Evolutionary conservation across 2,329 filamentous ascomycete genomes (phyloP).

Genomic region (Daldinia sp.): DNA sequence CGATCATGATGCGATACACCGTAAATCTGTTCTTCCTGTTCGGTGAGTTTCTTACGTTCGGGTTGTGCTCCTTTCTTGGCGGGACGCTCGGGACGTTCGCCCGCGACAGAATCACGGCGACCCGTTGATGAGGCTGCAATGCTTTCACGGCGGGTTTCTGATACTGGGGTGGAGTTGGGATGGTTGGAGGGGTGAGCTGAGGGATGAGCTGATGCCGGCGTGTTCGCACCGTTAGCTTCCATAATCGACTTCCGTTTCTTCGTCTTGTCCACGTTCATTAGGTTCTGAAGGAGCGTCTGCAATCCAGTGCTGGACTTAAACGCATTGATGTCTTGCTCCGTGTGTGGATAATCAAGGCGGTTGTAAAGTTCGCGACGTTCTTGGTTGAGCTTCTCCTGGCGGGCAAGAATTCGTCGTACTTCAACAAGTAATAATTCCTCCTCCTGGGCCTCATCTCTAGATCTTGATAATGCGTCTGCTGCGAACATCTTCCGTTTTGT

Average conservation of each 20-base stretch:
- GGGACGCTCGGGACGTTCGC: constrained; percentile 56
- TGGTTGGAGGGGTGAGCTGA: constrained; percentile 42
- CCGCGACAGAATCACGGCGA: constrained; percentile 61
- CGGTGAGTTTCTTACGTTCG: constrained; percentile 76
- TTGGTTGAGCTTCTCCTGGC: constrained; percentile 86
- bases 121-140: constrained; percentile 60
- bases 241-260: constrained; percentile 84
- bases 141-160: constrained; percentile 65
- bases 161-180: constrained; percentile 54
- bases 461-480: constrained; percentile 80
- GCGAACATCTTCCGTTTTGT: constrained; percentile 86
- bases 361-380: constrained; percentile 89
- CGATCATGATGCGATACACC: constrained; percentile 89
- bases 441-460: constrained; percentile 89
- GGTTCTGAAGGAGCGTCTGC: constrained; percentile 81
- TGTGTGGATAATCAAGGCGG: constrained; percentile 83
- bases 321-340: constrained; percentile 76
- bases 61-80: constrained; percentile 65
- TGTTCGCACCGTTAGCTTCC: constrained; percentile 67
- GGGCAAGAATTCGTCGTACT: constrained; percentile 88
- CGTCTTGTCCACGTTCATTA: constrained; percentile 85
- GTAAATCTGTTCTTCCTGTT: constrained; percentile 81
- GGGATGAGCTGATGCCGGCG: constrained; percentile 55
- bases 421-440: constrained; percentile 91
- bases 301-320: constrained; percentile 88